Percentiles rank a stretch among this genome's conserved stretches.
Evolutionary conservation across 148 eudicot genomes (phyloP).

Genomic region (Fagopyrum homotropicum): DNA sequence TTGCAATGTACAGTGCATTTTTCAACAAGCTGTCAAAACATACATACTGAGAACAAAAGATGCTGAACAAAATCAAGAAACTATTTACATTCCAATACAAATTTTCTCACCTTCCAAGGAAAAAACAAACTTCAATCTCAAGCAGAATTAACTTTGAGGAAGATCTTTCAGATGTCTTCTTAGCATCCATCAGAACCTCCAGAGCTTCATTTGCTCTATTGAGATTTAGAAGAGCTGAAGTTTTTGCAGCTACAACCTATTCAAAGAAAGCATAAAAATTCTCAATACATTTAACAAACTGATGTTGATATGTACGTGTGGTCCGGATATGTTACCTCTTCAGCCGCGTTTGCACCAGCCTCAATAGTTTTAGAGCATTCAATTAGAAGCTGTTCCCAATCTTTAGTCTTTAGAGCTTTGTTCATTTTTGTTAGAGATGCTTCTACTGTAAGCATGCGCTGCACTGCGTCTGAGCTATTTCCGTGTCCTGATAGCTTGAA

Average conservation of each 20-base stretch:
- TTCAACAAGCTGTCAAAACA: no score
- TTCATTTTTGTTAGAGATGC: constrained; percentile 32
- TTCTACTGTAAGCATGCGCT: constrained; percentile 36
- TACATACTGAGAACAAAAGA: not conserved
- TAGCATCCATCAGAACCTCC: constrained; percentile 14
- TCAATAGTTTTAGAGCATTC: constrained; percentile 43
- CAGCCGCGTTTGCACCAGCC: constrained; percentile 47
- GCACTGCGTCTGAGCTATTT: constrained; percentile 29
- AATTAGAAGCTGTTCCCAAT: constrained; percentile 42
- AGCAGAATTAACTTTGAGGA: constrained; percentile 27
- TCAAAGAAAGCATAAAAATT: not conserved
- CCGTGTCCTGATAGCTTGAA: constrained; percentile 32
- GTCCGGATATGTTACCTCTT: constrained; percentile 27
- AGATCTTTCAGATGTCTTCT: constrained; percentile 4
- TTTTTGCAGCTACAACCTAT: constrained; percentile 43
- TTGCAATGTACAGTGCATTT: no score
- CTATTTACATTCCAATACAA: not conserved
- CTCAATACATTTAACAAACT: not conserved
- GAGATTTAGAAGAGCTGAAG: constrained; percentile 51
- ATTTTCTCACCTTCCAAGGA: constrained; percentile 38
- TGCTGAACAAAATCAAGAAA: not conserved
- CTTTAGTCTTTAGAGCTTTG: constrained; percentile 40
- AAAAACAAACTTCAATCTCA: constrained; percentile 26
- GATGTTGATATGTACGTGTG: not conserved
- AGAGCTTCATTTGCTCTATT: constrained; percentile 26